Conservation (phyloP, 2,329 filamentous ascomycete species). For the Aotearoamyces nothofagi region DNA sequence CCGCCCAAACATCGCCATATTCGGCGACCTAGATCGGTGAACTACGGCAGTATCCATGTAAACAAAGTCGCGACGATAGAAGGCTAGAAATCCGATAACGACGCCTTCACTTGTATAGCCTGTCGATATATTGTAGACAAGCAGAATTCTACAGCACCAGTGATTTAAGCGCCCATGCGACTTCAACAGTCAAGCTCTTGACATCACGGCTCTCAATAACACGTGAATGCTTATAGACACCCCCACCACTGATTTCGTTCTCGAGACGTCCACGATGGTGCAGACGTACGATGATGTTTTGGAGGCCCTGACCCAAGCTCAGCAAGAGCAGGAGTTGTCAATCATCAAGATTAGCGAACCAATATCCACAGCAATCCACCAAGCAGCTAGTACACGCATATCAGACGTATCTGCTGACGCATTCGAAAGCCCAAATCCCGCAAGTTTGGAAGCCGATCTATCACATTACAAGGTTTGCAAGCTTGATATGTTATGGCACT, state of each 20-base stretch:
- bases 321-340: conserved; percentile 45
- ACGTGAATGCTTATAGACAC: too few relatives aligned
- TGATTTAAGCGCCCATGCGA: not conserved
- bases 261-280: conserved; percentile 9
- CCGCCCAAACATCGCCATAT: not conserved
- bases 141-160: not conserved
- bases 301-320: conserved; percentile 34
- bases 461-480: conserved; percentile 70
- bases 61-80: conserved; percentile 2
- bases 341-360: conserved; percentile 68
- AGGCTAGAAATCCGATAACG: too few relatives aligned
- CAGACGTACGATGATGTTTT: conserved; percentile 24
- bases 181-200: not conserved
- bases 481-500: too few relatives aligned
- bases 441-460: conserved; percentile 69
- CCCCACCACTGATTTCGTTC: not conserved
- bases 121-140: too few relatives aligned
- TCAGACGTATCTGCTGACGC: conserved; percentile 58
- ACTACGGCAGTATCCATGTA: not conserved
- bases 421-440: conserved; percentile 54
- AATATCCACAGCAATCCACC: conserved; percentile 38
- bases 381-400: conserved; percentile 31
- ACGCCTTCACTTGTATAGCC: too few relatives aligned
- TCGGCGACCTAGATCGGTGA: not conserved
- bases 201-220: too few relatives aligned